A percentile compares a stretch with the other conserved stretches of the same genome.
Evolutionary conservation across 129 eudicot species (phyloP).

Genomic region (Pseudognaphalium luteoalbum): DNA sequence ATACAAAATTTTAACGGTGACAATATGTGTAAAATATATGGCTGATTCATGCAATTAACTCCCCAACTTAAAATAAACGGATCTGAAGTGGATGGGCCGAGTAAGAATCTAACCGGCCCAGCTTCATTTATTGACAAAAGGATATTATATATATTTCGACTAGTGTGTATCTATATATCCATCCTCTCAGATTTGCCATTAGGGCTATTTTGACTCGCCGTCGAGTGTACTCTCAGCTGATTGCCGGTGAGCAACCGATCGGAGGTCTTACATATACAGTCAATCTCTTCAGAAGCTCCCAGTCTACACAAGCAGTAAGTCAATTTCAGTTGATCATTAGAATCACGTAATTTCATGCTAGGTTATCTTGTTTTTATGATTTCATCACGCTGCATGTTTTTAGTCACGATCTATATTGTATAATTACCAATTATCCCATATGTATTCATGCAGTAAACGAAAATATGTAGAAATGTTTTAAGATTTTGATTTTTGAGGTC

Average conservation of each 20-base stretch:
- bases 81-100: too few species aligned
- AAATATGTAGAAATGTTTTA: too few species aligned
- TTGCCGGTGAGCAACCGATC: slow-evolving; percentile 12
- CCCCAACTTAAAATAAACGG: too few species aligned
- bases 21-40: too few species aligned
- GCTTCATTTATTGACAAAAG: not conserved
- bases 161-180: not conserved
- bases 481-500: too few species aligned
- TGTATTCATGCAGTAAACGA: too few species aligned
- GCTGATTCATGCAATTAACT: too few species aligned
- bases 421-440: too few species aligned
- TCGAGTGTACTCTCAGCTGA: not conserved
- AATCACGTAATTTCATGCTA: not conserved
- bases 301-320: slow-evolving; percentile 17
- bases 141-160: not conserved
- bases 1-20: too few species aligned
- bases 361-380: not conserved
- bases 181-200: slow-evolving; percentile 26
- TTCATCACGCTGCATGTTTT: slow-evolving; percentile 12
- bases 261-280: not conserved
- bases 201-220: slow-evolving; percentile 1
- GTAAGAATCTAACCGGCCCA: not conserved
- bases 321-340: slow-evolving; percentile 5
- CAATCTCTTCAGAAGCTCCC: not conserved
- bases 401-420: not conserved